Conservation (phyloP, 2,329 filamentous ascomycete species). For the Zalaria sp. region DNA sequence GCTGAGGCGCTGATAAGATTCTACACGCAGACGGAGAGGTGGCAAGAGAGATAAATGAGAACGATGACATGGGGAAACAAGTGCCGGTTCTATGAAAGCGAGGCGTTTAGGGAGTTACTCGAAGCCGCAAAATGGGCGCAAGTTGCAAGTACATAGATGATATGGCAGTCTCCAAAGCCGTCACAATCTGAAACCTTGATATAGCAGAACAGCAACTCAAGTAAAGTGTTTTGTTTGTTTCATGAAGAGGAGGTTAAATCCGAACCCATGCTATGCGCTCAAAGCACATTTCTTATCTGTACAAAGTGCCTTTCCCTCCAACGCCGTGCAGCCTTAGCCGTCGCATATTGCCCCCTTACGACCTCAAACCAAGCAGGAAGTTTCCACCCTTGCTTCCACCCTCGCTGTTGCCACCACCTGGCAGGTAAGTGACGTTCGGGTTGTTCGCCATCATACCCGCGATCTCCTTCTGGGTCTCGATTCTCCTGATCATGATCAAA, state of each 20-base stretch:
- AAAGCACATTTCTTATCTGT: background rate
- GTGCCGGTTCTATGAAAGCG: too few relatives aligned
- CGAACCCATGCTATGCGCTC: background rate
- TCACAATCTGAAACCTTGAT: too few relatives aligned
- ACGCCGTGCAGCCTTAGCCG: background rate
- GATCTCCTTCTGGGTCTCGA: constrained; percentile 93
- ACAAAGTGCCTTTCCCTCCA: background rate
- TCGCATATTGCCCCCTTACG: constrained; percentile 16
- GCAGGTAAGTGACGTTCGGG: constrained; percentile 91
- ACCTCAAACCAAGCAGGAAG: constrained; percentile 53
- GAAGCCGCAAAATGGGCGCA: too few relatives aligned
- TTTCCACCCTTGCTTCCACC: constrained; percentile 36
- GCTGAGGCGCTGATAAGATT: constrained; percentile 58
- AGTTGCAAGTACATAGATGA: too few relatives aligned
- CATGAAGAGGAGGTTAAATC: constrained; percentile 1
- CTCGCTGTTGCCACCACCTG: constrained; percentile 47
- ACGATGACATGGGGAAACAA: too few relatives aligned
- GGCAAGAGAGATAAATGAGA: background rate
- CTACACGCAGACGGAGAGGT: constrained; percentile 47
- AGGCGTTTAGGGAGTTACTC: too few relatives aligned
- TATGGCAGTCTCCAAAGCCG: too few relatives aligned
- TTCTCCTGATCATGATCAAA: constrained; percentile 87
- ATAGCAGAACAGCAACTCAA: too few relatives aligned
- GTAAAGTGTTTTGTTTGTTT: background rate
- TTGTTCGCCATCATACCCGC: constrained; percentile 78